Percentiles rank a stretch among this genome's conserved stretches.
Conservation (phyloP, 2,329 filamentous ascomycete genomes). For the Fonsecaea monophora region DNA sequence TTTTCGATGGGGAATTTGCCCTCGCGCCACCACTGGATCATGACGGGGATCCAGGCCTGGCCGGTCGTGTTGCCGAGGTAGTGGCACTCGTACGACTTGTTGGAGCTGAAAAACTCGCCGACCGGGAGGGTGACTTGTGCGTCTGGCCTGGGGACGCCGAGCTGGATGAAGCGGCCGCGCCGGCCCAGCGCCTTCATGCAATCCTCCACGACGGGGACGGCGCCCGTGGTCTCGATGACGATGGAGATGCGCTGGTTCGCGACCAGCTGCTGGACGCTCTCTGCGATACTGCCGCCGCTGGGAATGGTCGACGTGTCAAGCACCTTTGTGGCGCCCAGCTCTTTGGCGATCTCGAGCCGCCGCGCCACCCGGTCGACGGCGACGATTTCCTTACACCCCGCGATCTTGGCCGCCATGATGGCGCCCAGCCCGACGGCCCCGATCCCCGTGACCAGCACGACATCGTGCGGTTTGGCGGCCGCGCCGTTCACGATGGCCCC, state of each 20-base stretch:
- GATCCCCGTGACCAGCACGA: slow-evolving; percentile 53
- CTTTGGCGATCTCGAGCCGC: slow-evolving; percentile 49
- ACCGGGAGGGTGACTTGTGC: slow-evolving; percentile 51
- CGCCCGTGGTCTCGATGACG: slow-evolving; percentile 60
- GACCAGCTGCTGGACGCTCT: slow-evolving; percentile 47
- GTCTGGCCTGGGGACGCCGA: slow-evolving; percentile 57
- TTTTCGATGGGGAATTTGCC: slow-evolving; percentile 57
- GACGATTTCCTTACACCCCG: slow-evolving; percentile 49
- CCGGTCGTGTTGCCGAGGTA: slow-evolving; percentile 56
- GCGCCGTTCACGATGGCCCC: slow-evolving; percentile 53
- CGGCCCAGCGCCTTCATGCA: slow-evolving; percentile 53
- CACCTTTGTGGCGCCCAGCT: slow-evolving; percentile 49
- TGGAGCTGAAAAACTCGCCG: slow-evolving; percentile 53
- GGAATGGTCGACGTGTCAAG: slow-evolving; percentile 43
- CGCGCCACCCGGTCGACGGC: slow-evolving; percentile 50
- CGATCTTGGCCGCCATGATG: slow-evolving; percentile 58
- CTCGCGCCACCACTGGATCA: slow-evolving; percentile 58
- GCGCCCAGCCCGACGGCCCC: slow-evolving; percentile 57
- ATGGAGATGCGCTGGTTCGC: slow-evolving; percentile 53
- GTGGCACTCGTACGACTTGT: slow-evolving; percentile 58
- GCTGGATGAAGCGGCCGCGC: slow-evolving; percentile 58
- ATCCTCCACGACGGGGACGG: slow-evolving; percentile 51
- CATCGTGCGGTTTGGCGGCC: slow-evolving; percentile 46
- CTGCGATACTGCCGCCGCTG: slow-evolving; percentile 41
- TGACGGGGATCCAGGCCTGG: slow-evolving; percentile 51